Evolutionary conservation across 2,329 filamentous ascomycete species (phyloP), one percentile per base, ranked within the genome.

Genomic region (Penicillium hordei): DNA sequence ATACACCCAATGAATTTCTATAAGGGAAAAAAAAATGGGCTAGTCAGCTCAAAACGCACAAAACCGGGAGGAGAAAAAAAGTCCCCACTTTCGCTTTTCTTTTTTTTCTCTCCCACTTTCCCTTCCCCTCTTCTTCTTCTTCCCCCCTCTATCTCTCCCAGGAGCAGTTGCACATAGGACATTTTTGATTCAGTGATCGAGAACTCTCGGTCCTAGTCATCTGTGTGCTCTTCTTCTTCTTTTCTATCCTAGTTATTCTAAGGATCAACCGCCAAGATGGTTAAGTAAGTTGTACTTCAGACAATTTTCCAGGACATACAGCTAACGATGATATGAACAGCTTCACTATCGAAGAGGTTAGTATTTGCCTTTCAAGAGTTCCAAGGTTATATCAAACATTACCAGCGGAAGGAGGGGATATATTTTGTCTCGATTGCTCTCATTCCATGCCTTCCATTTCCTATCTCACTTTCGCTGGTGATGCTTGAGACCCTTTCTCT

Each of bases 311-410:
- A 27, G 21, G n/a, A 34, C 7, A n/a, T 17, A 27, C 34, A 25
- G 21, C 56, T 46, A 33, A 40, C 38, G 29, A 27, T 42, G 21
- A 10, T 45, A 39, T 50, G 31, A 25, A 69, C 77, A 97, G 93
- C 89, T 97, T 97, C 89, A 97, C 94, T 77, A 89, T 97, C 83
- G 93, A 97, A 79, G 93, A 88, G 82, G 84, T 87, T 81, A 76
- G 82, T 79, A 49, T 29, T 45, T 36, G 23, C 43, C 31, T 33
- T 45, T 17, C 21, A 4, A 36, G 15, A 31, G 5, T 25, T 48
- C 8, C 45, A 44, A 52, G 29, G 42, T 15, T 33, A 19, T 50
- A 36, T 27, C 36, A 44, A 40, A 15, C 15, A 48, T 44, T 34
- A 39, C 29, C 40, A 23, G 31, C 15, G 13, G 54, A 46, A 43